Evolutionary conservation across 805 yeast genomes (phyloP).

Genomic region (Clavispora fructus): DNA sequence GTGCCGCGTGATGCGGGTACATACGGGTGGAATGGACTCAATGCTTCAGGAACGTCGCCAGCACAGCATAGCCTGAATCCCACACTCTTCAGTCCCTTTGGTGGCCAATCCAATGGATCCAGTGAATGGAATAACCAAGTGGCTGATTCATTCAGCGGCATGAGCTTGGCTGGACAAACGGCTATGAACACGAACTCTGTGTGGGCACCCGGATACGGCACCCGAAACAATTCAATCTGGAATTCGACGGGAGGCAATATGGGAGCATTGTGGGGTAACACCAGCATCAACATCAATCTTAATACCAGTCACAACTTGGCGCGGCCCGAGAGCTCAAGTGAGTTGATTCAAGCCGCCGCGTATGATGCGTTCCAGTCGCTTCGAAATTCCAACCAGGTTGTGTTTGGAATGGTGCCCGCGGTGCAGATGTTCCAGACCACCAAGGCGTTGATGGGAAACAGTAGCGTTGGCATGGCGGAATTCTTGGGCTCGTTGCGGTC

Average conservation of each 20-base stretch:
- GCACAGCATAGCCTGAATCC: not conserved
- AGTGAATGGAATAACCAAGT: not conserved
- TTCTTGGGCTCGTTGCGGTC: conserved; percentile 19
- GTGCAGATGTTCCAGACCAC: conserved; percentile 28
- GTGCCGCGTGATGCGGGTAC: not conserved
- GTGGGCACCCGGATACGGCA: not conserved
- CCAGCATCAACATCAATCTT: not conserved
- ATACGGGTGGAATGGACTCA: not conserved
- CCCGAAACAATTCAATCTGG: conserved; percentile 30
- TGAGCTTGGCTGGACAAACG: too few relatives aligned
- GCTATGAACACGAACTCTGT: not conserved
- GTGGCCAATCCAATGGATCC: not conserved
- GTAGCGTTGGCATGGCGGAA: conserved; percentile 25
- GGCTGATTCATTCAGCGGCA: not conserved
- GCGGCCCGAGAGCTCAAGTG: not conserved
- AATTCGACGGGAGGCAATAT: conserved; percentile 1
- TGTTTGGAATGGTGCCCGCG: conserved; percentile 33
- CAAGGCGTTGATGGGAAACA: conserved; percentile 23
- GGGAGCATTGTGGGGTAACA: not conserved
- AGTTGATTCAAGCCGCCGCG: conserved; percentile 37
- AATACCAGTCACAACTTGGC: not conserved
- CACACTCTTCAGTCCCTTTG: not conserved
- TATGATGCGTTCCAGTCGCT: conserved; percentile 34
- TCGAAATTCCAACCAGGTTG: conserved; percentile 30
- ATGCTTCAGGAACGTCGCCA: not conserved